Base-by-base conservation (phyloP, 2,329 filamentous ascomycete genomes). In the Alternaria gansuensis region DNA sequence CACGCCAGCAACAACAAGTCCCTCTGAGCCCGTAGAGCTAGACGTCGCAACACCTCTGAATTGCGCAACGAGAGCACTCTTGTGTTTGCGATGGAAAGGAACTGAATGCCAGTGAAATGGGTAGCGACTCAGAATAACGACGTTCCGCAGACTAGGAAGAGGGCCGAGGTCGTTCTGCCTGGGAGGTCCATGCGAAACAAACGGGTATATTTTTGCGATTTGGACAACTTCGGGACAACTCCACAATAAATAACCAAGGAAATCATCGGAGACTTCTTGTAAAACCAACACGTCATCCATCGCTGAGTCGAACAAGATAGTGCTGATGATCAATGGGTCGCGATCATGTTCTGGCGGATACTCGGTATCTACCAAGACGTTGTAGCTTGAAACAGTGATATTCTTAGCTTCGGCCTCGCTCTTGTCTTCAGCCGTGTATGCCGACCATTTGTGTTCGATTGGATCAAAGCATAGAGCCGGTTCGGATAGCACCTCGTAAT, bases 211-310 rank as follows among this genome's bases (percentile, higher is more conserved):
- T 10, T 73, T 63, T 28, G 80, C 79, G 24, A 90, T 75, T 9
- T 73, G 64, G 28, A 79, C 79, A 24, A 90, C 77, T 2, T 75
- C 66, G 2, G 75, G 44, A 34, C 44, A 58, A 54, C 85, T 72
- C 3, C 70, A 66, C 2, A 90, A 82, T 0, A 90, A 76, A 56
- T 81, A 82, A 0, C 81, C 79, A 0, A 90, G 80, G 59, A 90
- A 88, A 39, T 85, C 81, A 60, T 90, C 87, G 0, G 87, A 88
- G 1, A 90, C 84, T 74, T 90, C 88, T 69, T 90, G 83, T 5
- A 90, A 79, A 3, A 79, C 73, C 1, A 82, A 53, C 21, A 82
- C 64, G 53, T 80, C 76, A 3, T 78, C 75, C 37, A 67, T 62
- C 9, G 75, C 75, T 34, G 64, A 59, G 5, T 75, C 54, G 0